phyloP scores from a whole-genome alignment of 305 asterid species.

The Fraxinus floribunda region DNA sequence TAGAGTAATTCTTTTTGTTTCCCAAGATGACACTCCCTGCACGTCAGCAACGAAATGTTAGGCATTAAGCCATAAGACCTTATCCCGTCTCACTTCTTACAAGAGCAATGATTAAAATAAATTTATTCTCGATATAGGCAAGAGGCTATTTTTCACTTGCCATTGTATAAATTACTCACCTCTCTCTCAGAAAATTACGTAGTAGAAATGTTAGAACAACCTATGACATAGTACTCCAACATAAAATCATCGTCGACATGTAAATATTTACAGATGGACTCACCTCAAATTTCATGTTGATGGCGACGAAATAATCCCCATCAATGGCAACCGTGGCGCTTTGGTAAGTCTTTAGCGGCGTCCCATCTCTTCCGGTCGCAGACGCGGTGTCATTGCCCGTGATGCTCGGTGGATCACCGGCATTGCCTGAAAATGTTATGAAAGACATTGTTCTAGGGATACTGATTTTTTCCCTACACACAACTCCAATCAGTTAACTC shows the following conservation, averaged over 20 bases:
- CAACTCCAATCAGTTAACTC: neutral
- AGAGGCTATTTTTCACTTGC: neutral
- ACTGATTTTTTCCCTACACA: conserved; percentile 49
- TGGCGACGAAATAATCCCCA: conserved; percentile 54
- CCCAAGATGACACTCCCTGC: neutral
- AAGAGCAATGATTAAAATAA: neutral
- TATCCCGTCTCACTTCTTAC: neutral
- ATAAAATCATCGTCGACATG: neutral
- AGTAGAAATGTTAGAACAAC: neutral
- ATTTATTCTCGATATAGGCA: neutral
- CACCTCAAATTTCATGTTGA: conserved; percentile 54
- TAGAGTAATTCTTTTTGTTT: neutral
- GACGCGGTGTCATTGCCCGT: conserved; percentile 58
- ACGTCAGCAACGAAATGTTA: neutral
- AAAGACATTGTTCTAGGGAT: conserved; percentile 44
- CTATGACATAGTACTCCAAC: neutral
- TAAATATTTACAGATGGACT: neutral
- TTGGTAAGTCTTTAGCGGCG: conserved; percentile 48
- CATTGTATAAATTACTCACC: neutral
- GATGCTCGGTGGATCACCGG: conserved; percentile 42
- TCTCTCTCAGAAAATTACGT: neutral
- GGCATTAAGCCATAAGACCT: neutral
- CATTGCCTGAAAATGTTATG: conserved; percentile 42
- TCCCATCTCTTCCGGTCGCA: conserved; percentile 35
- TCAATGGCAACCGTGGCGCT: conserved; percentile 56